A percentile compares a stretch with the other conserved stretches of the same genome.
phyloP scores from a whole-genome alignment of 257 asterid species.

The Solanum pinnatisectum region DNA sequence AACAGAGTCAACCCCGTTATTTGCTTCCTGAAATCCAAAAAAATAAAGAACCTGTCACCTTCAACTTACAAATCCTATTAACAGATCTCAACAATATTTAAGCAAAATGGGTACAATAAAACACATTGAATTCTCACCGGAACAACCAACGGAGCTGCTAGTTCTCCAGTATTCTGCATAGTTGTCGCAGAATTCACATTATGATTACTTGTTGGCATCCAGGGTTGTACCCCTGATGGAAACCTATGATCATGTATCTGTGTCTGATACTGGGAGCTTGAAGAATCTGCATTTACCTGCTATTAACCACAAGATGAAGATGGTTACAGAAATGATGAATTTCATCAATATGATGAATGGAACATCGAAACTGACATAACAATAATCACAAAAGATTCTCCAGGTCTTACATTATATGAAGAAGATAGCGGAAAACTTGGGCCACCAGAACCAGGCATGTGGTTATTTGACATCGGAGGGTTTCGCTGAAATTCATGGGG shows the following conservation, averaged over 20 bases:
- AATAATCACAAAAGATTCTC: not conserved
- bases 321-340: constrained; percentile 10
- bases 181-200: constrained; percentile 40
- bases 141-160: constrained; percentile 21
- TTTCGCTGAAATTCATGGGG: constrained; percentile 44
- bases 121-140: constrained; percentile 18
- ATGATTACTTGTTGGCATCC: constrained; percentile 57
- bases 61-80: not conserved
- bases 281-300: constrained; percentile 44
- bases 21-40: constrained; percentile 41
- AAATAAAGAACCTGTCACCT: not conserved
- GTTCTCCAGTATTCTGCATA: constrained; percentile 42
- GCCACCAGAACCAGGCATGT: constrained; percentile 53
- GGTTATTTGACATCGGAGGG: constrained; percentile 34
- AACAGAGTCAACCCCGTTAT: constrained; percentile 13
- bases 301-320: constrained; percentile 41
- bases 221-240: constrained; percentile 50
- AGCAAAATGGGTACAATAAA: not conserved
- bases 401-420: constrained; percentile 39
- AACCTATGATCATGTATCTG: constrained; percentile 39
- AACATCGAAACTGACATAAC: not conserved
- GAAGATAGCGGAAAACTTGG: constrained; percentile 41
- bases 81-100: not conserved
- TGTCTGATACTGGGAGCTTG: constrained; percentile 30
- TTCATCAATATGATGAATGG: not conserved